Percentiles rank a stretch among this genome's conserved stretches.
Evolutionary conservation across 2,329 filamentous ascomycete species (phyloP).

Genomic region (Phoma sp.): DNA sequence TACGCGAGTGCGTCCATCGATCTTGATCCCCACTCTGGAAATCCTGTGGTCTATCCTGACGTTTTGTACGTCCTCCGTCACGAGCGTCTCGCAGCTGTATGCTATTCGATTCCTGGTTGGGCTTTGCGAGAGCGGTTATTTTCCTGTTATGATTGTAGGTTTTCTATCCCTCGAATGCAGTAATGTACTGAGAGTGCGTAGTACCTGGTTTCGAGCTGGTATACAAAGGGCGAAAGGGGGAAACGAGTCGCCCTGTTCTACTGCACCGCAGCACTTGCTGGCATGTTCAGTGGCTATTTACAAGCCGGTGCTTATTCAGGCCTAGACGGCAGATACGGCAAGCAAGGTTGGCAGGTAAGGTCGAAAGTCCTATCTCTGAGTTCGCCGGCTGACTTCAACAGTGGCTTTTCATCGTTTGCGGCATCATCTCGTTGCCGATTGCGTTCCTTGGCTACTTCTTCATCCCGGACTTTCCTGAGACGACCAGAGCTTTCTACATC

Average conservation of each 20-base stretch:
- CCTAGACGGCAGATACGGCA: conserved; percentile 34
- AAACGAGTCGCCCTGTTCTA: conserved; percentile 44
- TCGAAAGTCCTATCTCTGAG: not conserved
- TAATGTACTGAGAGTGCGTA: conserved; percentile 1
- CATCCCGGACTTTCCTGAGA: conserved; percentile 37
- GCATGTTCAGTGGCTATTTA: conserved; percentile 46
- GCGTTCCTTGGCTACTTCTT: conserved; percentile 52
- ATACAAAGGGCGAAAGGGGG: conserved; percentile 47
- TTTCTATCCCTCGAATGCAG: no score
- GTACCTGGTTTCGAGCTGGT: conserved; percentile 52
- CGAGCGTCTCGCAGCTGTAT: conserved; percentile 39
- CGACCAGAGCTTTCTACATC: conserved; percentile 47
- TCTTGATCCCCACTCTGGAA: conserved; percentile 42
- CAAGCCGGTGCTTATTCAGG: conserved; percentile 44
- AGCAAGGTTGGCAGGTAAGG: conserved; percentile 31
- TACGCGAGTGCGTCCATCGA: conserved; percentile 31
- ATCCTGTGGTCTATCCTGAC: conserved; percentile 35
- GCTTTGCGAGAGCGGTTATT: conserved; percentile 35
- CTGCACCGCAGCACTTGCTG: conserved; percentile 38
- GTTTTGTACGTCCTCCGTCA: conserved; percentile 28
- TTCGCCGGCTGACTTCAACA: not conserved
- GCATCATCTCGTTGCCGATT: conserved; percentile 52
- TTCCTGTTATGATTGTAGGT: conserved; percentile 38
- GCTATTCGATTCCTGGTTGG: conserved; percentile 45
- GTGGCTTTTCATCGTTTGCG: conserved; percentile 43